Evolutionary conservation across 805 yeast genomes (phyloP), one percentile per base, ranked within the genome.

Genomic region (Komagataella phaffii): DNA sequence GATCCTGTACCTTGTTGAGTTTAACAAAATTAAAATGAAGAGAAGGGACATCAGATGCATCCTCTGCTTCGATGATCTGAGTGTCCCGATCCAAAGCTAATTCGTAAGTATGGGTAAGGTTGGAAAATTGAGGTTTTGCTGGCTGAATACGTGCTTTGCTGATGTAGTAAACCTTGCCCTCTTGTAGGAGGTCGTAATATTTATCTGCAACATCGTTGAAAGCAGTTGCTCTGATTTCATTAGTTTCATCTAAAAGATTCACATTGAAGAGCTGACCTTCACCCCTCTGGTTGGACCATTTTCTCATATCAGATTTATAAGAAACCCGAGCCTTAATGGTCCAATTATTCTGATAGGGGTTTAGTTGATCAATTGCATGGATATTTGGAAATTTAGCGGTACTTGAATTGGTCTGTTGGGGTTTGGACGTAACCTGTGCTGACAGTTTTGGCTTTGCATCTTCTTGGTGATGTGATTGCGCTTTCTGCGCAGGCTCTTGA

Each of bases 201-300:
- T 79, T 81, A 54, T 86, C 95, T 10, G 91, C 96, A 59, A 78
- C 76, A 44, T 88, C 91, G 64, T 86, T 87, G 68, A 93, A 93
- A 1, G 93, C 96, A 2, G 98, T 89, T 8, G 96, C 97, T 61
- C 93, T 78, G 59, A 93, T 93, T 70, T 93, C 98, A 60, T 93
- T 96, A 5, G 96, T 85, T 64, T 93, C 96, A 64, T 93, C 99
- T 53, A 91, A 69, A 53, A 93, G 80, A 58, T 88, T 88, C 30
- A 88, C 87, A 59, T 84, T 85, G 72, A 93, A 89, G 54, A 93
- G 75, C 65, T 87, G 86, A 52, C 99, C 99, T 56, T 83, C 88
- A 53, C 96, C 96, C 59, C 82, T 77, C 55, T 79, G 83, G 59
- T 87, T 88, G 50, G 87, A 79, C 91, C 91, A 93, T 44, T 87